A percentile compares a stretch with the other conserved stretches of the same genome.
Conservation (phyloP, 768 basidiomycete species). For the Kockovaella imperatae region DNA sequence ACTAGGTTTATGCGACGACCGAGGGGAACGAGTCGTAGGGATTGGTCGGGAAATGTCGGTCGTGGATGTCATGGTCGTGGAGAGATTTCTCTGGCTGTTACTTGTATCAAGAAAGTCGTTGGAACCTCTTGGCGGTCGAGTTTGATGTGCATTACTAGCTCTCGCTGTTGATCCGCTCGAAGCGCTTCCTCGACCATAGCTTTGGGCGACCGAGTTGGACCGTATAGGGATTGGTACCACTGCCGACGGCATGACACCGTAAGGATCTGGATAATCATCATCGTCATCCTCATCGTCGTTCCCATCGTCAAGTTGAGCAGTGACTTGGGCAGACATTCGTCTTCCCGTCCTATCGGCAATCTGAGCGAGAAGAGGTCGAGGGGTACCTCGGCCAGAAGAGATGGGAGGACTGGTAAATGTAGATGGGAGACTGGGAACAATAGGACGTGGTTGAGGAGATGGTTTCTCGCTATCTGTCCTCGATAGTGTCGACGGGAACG, state of each 20-base stretch:
- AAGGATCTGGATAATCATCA: constrained; percentile 7
- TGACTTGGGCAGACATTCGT: no score
- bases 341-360: no score
- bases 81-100: no score
- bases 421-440: not conserved
- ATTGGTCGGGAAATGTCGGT: no score
- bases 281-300: not conserved
- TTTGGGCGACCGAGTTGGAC: constrained; percentile 12
- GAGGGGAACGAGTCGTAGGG: no score
- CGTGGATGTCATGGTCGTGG: no score
- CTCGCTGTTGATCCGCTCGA: no score
- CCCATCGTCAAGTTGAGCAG: not conserved
- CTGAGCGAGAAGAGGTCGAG: not conserved
- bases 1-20: constrained; percentile 1
- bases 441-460: not conserved
- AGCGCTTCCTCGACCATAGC: no score
- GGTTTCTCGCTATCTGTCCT: not conserved
- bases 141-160: no score
- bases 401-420: not conserved
- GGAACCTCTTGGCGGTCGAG: no score
- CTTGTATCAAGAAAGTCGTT: no score
- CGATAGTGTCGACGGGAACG: not conserved
- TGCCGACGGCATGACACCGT: constrained; percentile 1
- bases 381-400: not conserved
- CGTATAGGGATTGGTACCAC: not conserved